Evolutionary conservation across 148 eudicot genomes (phyloP).

Genomic region (Beta vulgaris): DNA sequence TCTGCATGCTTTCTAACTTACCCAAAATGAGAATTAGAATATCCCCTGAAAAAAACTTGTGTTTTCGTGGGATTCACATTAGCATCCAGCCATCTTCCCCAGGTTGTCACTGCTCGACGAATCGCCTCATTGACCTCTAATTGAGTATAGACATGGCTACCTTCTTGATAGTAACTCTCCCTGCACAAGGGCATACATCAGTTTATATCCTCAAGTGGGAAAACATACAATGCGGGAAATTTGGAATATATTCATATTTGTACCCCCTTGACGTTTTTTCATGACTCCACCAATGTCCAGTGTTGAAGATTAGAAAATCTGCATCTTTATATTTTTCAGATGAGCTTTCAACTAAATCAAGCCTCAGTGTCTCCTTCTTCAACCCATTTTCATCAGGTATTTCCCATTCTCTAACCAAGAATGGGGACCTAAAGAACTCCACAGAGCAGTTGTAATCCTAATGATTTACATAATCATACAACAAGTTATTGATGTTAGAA

Average conservation of each 20-base stretch:
- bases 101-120: constrained; percentile 59
- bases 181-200: constrained; percentile 33
- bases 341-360: constrained; percentile 55
- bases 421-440: constrained; percentile 60
- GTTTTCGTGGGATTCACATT: constrained; percentile 52
- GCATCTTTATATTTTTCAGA: constrained; percentile 51
- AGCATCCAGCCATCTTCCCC: constrained; percentile 79
- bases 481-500: neutral
- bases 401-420: constrained; percentile 72
- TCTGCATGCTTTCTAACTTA: constrained; percentile 20
- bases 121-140: constrained; percentile 57
- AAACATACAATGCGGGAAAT: neutral
- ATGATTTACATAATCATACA: constrained; percentile 5
- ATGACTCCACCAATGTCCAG: constrained; percentile 93
- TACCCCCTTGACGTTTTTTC: constrained; percentile 69
- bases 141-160: constrained; percentile 55
- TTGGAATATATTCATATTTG: neutral
- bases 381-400: constrained; percentile 42
- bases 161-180: constrained; percentile 75
- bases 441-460: constrained; percentile 68
- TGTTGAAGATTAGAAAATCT: constrained; percentile 71
- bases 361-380: constrained; percentile 58
- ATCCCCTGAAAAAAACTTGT: constrained; percentile 61
- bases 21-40: constrained; percentile 72
- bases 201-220: neutral